Evolutionary conservation across 2,329 filamentous ascomycete genomes (phyloP).

Genomic region (Coniochaeta sp.): DNA sequence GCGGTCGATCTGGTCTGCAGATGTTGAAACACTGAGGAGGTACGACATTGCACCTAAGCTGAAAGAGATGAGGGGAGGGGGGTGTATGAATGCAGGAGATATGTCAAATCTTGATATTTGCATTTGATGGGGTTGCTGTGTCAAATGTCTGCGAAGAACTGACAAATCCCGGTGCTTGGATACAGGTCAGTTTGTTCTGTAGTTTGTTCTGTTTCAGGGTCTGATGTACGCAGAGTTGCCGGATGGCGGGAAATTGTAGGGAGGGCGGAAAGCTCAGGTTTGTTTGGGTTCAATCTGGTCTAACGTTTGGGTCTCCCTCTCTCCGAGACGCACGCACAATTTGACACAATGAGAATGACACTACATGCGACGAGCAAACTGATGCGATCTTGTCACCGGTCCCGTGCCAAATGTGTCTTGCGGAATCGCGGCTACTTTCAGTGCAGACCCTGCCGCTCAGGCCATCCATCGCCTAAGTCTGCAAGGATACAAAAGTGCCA

Average conservation of each 20-base stretch:
- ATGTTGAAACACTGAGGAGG: background rate
- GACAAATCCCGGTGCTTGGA: background rate
- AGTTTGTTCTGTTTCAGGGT: slow-evolving; percentile 1
- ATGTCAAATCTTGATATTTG: background rate
- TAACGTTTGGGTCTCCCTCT: background rate
- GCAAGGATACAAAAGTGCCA: background rate
- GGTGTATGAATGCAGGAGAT: background rate
- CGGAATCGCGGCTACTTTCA: background rate
- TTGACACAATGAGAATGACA: background rate
- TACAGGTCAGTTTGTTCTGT: background rate
- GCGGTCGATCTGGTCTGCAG: background rate
- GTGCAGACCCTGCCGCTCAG: background rate
- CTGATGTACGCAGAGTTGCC: background rate
- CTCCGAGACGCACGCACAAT: background rate
- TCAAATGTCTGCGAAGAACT: background rate
- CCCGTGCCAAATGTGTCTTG: background rate
- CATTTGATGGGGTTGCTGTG: background rate
- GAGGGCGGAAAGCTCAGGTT: background rate
- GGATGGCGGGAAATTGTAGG: background rate
- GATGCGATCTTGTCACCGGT: background rate
- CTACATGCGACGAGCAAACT: background rate
- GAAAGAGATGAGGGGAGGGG: background rate
- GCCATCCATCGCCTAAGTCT: background rate
- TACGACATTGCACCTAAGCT: background rate
- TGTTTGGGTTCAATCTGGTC: background rate